phyloP scores from a whole-genome alignment of 495 filamentous ascomycete species.

The Aspergillus egyptiacus region DNA sequence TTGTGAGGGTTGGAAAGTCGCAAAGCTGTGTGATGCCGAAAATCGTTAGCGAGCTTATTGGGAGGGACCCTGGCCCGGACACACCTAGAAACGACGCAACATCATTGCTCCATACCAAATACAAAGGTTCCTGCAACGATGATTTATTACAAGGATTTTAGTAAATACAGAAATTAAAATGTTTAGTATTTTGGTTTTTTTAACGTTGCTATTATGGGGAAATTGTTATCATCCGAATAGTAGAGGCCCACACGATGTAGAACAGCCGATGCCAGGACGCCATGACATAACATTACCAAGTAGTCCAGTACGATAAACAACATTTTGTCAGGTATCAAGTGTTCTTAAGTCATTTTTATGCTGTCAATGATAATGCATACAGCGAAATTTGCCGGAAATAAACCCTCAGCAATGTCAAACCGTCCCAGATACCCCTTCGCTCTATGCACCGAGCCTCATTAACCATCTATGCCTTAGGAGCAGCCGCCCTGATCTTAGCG shows the following conservation, averaged over 20 bases:
- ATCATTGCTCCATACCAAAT: constrained; percentile 17
- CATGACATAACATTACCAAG: constrained; percentile 21
- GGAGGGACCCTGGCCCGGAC: constrained; percentile 29
- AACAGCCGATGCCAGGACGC: constrained; percentile 20
- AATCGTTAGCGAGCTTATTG: constrained; percentile 46
- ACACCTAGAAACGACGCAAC: constrained; percentile 21
- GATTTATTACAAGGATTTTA: not conserved
- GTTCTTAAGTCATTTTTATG: constrained; percentile 47
- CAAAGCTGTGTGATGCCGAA: constrained; percentile 46
- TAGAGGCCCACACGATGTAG: constrained; percentile 19
- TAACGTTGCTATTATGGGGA: not conserved
- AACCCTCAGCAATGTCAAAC: constrained; percentile 44
- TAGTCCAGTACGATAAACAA: constrained; percentile 12
- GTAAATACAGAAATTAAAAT: not conserved
- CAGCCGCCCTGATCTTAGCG: constrained; percentile 63
- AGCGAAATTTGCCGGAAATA: constrained; percentile 39
- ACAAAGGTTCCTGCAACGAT: not conserved
- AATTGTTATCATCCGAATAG: constrained; percentile 18
- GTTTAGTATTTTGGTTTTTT: not conserved
- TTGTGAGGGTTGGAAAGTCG: constrained; percentile 35
- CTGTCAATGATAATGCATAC: constrained; percentile 45
- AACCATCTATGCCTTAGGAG: constrained; percentile 48
- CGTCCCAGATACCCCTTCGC: constrained; percentile 44
- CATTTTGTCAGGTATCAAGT: constrained; percentile 40
- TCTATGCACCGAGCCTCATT: constrained; percentile 46